Base-by-base conservation (phyloP, 1,284 basidiomycete species). In the Pascua guehoae region DNA sequence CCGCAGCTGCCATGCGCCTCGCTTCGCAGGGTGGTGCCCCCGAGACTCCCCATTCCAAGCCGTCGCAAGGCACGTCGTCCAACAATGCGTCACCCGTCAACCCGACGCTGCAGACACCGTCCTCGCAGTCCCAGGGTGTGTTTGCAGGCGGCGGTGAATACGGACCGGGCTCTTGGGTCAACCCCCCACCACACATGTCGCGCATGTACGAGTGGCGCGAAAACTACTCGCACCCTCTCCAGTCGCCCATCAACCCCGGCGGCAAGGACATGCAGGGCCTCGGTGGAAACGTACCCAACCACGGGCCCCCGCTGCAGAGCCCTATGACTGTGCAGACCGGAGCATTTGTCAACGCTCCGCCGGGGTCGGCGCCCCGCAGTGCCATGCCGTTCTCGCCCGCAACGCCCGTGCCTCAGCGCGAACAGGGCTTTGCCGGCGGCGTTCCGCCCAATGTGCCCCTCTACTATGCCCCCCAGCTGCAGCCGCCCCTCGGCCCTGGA, bases 21-120 rank as follows among this genome's bases (percentile, higher is more conserved):
- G n/a, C n/a, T n/a, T n/a, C n/a, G n/a, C n/a, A n/a, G n/a, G n/a
- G n/a, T n/a, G n/a, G n/a, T n/a, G n/a, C 24, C 38, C 57, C 57
- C 10, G 53, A 54, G 15, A 58, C 56, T 1, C 56, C 56, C 10
- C 42, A 53, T 17, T 50, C 52, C 7, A 47, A 52, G 50, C 17
- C 41, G 49, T 51, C 49, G 38, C 47, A n/a, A 24, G 49, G 43
- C 51, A 32, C 54, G 36, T 58, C 56, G 44, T 53, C 58, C 5
- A 36, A 53, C 12, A 51, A 49, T 8, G 47, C 55, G 4, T 57
- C 57, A 9, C 58, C 61, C 5, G 56, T 51, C 36, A 47, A 63
- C 36, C 58, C 61, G 12, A 49, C 55, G 4, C 41, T 58, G 16
- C 61, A 63, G 45, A 63, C 61, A 1, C 61, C 61, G 8, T 43